phyloP scores from a whole-genome alignment of 2,329 filamentous ascomycete genomes.

The Cladophialophora psammophila region DNA sequence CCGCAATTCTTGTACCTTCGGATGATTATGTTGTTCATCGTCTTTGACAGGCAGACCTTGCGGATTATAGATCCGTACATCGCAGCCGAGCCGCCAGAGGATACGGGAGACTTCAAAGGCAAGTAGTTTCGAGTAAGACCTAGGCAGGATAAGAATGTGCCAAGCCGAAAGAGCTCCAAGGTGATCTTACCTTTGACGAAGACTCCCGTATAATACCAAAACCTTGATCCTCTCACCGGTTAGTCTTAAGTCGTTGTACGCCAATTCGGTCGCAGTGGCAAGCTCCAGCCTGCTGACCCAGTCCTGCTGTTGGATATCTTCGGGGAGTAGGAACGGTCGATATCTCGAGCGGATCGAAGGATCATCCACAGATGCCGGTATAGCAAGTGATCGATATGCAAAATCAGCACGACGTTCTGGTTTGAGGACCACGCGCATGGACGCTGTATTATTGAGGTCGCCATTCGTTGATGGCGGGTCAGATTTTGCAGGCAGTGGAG shows the following conservation, averaged over 20 bases:
- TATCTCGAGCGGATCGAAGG: constrained; percentile 56
- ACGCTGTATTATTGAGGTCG: constrained; percentile 32
- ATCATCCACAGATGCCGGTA: constrained; percentile 58
- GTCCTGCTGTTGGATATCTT: constrained; percentile 52
- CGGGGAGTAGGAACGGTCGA: constrained; percentile 63
- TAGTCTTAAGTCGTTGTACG: constrained; percentile 53
- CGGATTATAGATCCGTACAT: no score
- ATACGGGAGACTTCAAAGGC: no score
- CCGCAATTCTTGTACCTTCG: no score
- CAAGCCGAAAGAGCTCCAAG: no score
- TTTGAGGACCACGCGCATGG: constrained; percentile 24
- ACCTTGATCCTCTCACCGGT: no score
- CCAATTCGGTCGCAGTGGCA: constrained; percentile 60
- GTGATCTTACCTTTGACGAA: no score
- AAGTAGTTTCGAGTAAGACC: no score
- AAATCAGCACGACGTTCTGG: constrained; percentile 27
- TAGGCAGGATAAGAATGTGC: no score
- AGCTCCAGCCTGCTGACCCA: constrained; percentile 62
- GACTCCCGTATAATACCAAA: no score
- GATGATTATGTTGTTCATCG: no score
- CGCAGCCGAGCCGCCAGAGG: no score
- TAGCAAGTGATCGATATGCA: constrained; percentile 51
- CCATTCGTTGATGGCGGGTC: constrained; percentile 11
- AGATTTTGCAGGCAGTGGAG: neutral
- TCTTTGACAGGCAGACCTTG: no score